Percentiles rank a stretch among this genome's conserved stretches.
phyloP scores from a whole-genome alignment of 1,284 basidiomycete species.

The Athelia psychrophila region DNA sequence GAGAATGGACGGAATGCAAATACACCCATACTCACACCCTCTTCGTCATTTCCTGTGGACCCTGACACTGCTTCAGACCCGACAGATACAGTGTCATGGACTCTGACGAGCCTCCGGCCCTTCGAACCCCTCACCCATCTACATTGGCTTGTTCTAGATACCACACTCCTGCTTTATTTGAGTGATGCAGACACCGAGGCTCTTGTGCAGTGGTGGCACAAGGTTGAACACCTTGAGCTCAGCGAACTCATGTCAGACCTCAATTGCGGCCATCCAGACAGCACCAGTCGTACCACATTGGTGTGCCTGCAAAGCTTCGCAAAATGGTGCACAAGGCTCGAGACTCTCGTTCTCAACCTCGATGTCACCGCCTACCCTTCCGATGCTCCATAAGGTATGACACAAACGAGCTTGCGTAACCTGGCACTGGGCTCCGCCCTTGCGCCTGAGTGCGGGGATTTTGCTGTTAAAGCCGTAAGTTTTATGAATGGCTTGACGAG shows the following conservation, averaged over 20 bases:
- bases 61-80: neutral
- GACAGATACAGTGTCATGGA: neutral
- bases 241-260: constrained; percentile 32
- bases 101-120: constrained; percentile 21
- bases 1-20: neutral
- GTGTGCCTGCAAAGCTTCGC: constrained; percentile 34
- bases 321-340: constrained; percentile 29
- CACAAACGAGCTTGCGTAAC: neutral
- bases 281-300: constrained; percentile 31
- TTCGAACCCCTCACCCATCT: constrained; percentile 32
- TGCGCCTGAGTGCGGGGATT: neutral
- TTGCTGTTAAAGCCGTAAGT: too few species aligned
- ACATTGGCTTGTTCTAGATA: constrained; percentile 37
- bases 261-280: constrained; percentile 17
- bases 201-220: constrained; percentile 44
- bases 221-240: constrained; percentile 41
- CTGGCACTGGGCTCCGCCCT: neutral
- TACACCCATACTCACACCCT: constrained; percentile 11
- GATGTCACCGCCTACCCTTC: constrained; percentile 13
- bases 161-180: constrained; percentile 35
- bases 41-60: constrained; percentile 1
- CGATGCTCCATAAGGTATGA: neutral
- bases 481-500: too few species aligned
- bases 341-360: constrained; percentile 36
- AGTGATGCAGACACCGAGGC: constrained; percentile 38